Base-by-base conservation (phyloP, 306 rosid genomes). In the Pueraria montana region DNA sequence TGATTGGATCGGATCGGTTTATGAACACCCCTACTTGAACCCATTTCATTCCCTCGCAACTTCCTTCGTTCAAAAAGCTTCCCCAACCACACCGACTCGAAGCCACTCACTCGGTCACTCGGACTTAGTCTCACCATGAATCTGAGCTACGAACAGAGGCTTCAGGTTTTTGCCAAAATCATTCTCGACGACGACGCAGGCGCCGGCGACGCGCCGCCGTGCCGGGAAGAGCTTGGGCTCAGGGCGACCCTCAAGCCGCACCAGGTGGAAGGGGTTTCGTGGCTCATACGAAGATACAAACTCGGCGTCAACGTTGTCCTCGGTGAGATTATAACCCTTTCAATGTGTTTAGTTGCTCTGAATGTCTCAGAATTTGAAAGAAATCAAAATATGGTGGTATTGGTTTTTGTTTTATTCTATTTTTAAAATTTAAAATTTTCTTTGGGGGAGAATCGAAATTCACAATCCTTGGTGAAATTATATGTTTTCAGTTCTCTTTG, bases 271-370 rank as follows among this genome's bases (percentile, higher is more conserved):
- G 99, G 99, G 70, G 87, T 93, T 77, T 91, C 88, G 49, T 95
- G 99, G 97, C 97, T 95, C 55, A 82, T 93, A 4, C 86, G 94
- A 80, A 92, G 94, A 78, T 90, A 88, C 82, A 70, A 80, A 63
- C 94, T 92, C 76, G 99, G 99, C 72, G 99, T 93, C 87, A 95
- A 95, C 84, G 96, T 89, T 63, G 81, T 95, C 72, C 97, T 95
- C 38, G 99, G 99, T 95, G 55, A 55, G 76, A 48, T 67, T 83
- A 52, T 56, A 64, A 13, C 40, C 63, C 61, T 38, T 61, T 45
- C 42, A 11, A 3, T 38, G 67, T 63, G 80, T 87, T 86, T 70
- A 59, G 40, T 43, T 71, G 53, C 58, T 76, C 21, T 5, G 52
- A 32, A 55, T 55, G 14, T 18, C 8, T 74, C 13, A 0, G n/a